Evolutionary conservation across 2,329 filamentous ascomycete genomes (phyloP).

Genomic region (Macrophomina tecta): DNA sequence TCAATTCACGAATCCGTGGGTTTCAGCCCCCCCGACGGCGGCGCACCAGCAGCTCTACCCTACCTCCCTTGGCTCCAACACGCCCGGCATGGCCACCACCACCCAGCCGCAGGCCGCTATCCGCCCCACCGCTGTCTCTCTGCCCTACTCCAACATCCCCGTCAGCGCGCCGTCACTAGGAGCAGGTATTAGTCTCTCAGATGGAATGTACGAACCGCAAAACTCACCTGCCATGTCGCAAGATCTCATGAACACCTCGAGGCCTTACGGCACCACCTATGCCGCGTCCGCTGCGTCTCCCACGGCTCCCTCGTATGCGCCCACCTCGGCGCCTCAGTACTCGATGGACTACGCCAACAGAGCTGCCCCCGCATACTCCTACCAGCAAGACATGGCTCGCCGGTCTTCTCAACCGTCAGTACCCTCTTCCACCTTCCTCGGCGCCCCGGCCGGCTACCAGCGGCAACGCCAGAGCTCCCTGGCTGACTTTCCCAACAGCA

Average conservation of each 20-base stretch:
- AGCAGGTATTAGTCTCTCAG: conserved; percentile 69
- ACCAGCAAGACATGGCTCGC: conserved; percentile 62
- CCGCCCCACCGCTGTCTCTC: conserved; percentile 66
- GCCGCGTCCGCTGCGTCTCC: conserved; percentile 69
- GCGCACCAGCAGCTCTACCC: conserved; percentile 68
- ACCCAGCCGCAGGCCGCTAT: conserved; percentile 64
- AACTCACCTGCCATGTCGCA: conserved; percentile 74
- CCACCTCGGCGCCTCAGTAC: conserved; percentile 74
- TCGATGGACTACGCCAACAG: conserved; percentile 69
- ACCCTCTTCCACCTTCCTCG: conserved; percentile 59
- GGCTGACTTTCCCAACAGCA: conserved; percentile 67
- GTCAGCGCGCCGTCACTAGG: conserved; percentile 72
- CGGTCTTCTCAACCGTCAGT: conserved; percentile 88
- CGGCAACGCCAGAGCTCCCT: conserved; percentile 64
- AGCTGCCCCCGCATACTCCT: conserved; percentile 60
- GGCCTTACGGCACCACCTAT: conserved; percentile 72
- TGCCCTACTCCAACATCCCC: conserved; percentile 77
- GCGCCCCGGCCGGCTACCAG: conserved; percentile 52
- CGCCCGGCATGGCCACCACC: conserved; percentile 61
- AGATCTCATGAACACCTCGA: conserved; percentile 76
- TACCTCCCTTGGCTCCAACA: conserved; percentile 66
- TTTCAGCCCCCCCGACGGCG: conserved; percentile 60
- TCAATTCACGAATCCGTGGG: conserved; percentile 92
- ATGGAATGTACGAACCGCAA: conserved; percentile 65
- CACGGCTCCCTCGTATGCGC: conserved; percentile 69